Evolutionary conservation across 139 green algal species (phyloP), one percentile per base, ranked within the genome.

Genomic region (Nannochloris sp.): DNA sequence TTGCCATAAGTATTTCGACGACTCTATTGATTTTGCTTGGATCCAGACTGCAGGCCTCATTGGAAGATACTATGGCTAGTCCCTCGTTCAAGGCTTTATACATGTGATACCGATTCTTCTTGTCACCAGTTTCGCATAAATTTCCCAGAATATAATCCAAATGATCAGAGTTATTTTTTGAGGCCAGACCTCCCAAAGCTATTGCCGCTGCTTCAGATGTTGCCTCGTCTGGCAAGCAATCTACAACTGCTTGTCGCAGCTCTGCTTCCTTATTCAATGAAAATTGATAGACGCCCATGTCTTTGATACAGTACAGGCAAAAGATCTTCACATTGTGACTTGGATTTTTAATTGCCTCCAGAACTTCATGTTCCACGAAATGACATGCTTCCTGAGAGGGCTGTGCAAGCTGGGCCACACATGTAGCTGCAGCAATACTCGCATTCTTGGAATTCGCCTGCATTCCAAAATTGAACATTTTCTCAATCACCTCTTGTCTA

Each of bases 181-280:
- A 69, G 17, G 77, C 75, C 1, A 91, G 71, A 44, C 85, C 87
- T n/a, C 91, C 91, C 49, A 96, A 76, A 33, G 91, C 87, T 25
- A 86, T 66, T 29, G 73, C 82, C 4, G 88, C 91, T 3, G 88
- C 88, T 14, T 68, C 70, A 72, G 90, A 90, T 10, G 95, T 65
- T 28, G 94, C 86, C 61, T 96, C 84, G 6, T 64, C 49, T 40
- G 33, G 33, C 33, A 40, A 40, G 8, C 33, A 40, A 40, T 40
- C 33, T 40, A 40, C 9, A 6, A n/a, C 16, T 40, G 33, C 33
- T 40, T 40, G 33, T 40, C 33, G 33, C 5, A 40, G 33, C 33
- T 40, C 33, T 40, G 33, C 33, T 40, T 40, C 33, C 33, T 40
- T 40, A 40, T 40, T 40, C 33, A 40, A 9, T 12, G 33, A 40